Conservation (phyloP, 2,329 filamentous ascomycete species). For the Ilyonectria sp. region DNA sequence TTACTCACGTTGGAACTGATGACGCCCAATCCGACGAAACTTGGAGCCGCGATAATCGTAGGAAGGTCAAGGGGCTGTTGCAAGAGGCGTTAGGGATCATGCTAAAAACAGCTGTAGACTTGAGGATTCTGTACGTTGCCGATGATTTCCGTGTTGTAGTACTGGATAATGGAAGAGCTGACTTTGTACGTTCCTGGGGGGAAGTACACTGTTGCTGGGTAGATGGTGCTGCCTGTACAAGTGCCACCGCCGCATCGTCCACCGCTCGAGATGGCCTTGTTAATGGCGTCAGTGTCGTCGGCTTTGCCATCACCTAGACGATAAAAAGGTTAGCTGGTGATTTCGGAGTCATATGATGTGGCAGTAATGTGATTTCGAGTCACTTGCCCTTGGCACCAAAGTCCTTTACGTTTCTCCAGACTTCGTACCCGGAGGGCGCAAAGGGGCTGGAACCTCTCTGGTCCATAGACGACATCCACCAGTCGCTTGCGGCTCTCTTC, state of each 20-base stretch:
- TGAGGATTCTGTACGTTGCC: slow-evolving; percentile 37
- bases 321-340: background rate
- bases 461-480: slow-evolving; percentile 21
- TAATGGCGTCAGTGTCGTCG: slow-evolving; percentile 71
- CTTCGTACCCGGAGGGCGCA: slow-evolving; percentile 33
- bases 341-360: background rate
- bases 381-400: slow-evolving; percentile 50
- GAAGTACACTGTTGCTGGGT: slow-evolving; percentile 48
- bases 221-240: slow-evolving; percentile 51
- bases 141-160: slow-evolving; percentile 75
- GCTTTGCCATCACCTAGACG: slow-evolving; percentile 49
- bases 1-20: slow-evolving; percentile 51
- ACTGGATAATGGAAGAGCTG: slow-evolving; percentile 70
- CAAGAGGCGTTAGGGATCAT: background rate
- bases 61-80: slow-evolving; percentile 56
- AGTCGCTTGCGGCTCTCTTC: slow-evolving; percentile 28
- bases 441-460: slow-evolving; percentile 29
- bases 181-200: slow-evolving; percentile 70
- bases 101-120: background rate
- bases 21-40: slow-evolving; percentile 69
- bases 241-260: slow-evolving; percentile 49
- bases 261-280: slow-evolving; percentile 58
- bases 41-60: slow-evolving; percentile 65
- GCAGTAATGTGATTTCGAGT: background rate
- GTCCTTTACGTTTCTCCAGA: slow-evolving; percentile 58